phyloP scores from a whole-genome alignment of 2,329 filamentous ascomycete species.

The Epichloe bromicola region DNA sequence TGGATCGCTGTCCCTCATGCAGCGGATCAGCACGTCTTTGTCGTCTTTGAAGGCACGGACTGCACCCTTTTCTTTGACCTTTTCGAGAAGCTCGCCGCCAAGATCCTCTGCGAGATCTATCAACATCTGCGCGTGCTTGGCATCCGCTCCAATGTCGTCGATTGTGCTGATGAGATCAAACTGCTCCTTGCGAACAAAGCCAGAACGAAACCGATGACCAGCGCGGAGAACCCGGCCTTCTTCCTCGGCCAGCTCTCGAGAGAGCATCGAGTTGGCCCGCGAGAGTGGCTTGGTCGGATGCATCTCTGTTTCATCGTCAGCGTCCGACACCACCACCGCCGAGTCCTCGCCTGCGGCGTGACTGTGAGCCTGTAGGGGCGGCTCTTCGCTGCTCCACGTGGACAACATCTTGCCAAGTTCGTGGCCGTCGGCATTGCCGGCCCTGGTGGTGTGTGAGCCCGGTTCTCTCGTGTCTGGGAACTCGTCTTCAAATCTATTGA shows the following conservation, averaged over 20 bases:
- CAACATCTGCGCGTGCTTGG: constrained; percentile 39
- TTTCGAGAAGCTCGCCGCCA: constrained; percentile 44
- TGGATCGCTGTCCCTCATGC: constrained; percentile 47
- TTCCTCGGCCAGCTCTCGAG: constrained; percentile 41
- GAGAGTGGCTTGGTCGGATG: constrained; percentile 29
- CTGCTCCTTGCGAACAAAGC: constrained; percentile 38
- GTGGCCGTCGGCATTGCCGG: not conserved
- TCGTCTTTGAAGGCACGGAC: constrained; percentile 49
- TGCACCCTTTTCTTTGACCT: constrained; percentile 44
- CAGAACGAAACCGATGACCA: constrained; percentile 42
- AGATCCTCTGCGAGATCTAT: constrained; percentile 51
- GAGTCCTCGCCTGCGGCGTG: constrained; percentile 21
- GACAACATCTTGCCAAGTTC: not conserved
- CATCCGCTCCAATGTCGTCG: constrained; percentile 37
- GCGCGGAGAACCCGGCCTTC: constrained; percentile 43
- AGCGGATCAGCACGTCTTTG: constrained; percentile 33
- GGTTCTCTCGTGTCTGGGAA: constrained; percentile 69
- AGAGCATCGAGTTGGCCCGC: constrained; percentile 40
- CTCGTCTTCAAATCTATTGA: constrained; percentile 90
- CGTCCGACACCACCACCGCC: constrained; percentile 28
- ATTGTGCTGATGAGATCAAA: constrained; percentile 34
- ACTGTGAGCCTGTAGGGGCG: constrained; percentile 11
- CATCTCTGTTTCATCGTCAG: constrained; percentile 35
- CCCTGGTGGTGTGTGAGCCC: not conserved
- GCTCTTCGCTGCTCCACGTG: constrained; percentile 8